Evolutionary conservation across 148 eudicot species (phyloP), one percentile per base, ranked within the genome.

Genomic region (Chenopodium quinoa): DNA sequence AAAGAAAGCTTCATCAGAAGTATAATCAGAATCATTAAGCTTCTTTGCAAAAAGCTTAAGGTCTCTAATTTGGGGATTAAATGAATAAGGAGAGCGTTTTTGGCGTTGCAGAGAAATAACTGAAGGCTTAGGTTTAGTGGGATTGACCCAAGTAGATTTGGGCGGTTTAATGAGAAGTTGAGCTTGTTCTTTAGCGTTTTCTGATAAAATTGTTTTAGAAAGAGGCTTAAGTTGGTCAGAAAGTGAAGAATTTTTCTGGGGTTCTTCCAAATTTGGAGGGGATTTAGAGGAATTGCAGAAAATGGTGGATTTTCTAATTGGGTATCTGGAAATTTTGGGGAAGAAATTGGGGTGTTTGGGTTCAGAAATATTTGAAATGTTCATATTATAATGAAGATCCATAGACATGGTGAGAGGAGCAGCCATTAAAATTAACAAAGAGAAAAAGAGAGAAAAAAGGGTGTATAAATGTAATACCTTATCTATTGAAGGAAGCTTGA

Each of bases 61-160:
- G 74, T 92, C 95, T 71, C 90, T 91, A 81, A 97, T 86, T 82
- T 87, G 92, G 29, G 97, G 98, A 71, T 89, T 90, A 85, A 88
- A 83, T 0, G 88, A 54, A 64, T 89, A 87, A 11, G 85, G 78
- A 70, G 94, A 62, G 19, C 90, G 84, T 25, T 87, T 87, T 10
- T 97, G 99, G 73, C 98, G 87, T 29, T 92, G 91, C 7, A 97
- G 91, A 52, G 90, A 82, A 32, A 97, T 89, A 50, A 92, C 97
- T 58, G 97, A 86, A 56, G 89, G 93, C 56, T 88, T 94, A 6
- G 90, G 87, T 79, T 85, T 89, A 14, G 94, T 81, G 73, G 99
- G 99, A 70, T 97, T 97, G 83, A 97, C 93, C 99, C 99, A 94
- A 16, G 84, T 88, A 47, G 99, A 92, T 79, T 90, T 97, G 0